phyloP scores from a whole-genome alignment of 768 basidiomycete genomes.

The Asterophora parasitica region DNA sequence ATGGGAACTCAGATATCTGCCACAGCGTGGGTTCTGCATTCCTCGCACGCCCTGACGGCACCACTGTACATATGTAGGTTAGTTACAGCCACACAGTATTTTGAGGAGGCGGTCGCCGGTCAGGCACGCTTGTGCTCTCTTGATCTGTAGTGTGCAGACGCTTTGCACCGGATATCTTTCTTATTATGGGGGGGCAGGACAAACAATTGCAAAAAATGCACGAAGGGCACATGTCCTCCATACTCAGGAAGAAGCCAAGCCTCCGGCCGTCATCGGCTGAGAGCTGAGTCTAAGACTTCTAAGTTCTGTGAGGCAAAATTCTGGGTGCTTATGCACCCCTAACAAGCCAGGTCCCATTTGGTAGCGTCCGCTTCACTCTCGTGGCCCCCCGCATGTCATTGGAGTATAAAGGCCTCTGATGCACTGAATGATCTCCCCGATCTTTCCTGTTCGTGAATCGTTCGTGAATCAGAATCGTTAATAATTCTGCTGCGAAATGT shows the following conservation, averaged over 20 bases:
- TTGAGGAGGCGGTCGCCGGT: no score
- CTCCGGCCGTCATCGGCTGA: neutral
- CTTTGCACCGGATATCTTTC: no score
- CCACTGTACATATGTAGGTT: no score
- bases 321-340: conserved; percentile 6
- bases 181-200: no score
- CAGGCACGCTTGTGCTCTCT: no score
- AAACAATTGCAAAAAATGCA: no score
- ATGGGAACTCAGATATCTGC: no score
- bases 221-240: neutral
- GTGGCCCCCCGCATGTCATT: conserved; percentile 34
- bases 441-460: neutral
- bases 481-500: conserved; percentile 6
- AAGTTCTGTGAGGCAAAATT: neutral
- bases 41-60: no score
- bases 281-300: neutral
- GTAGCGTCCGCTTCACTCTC: conserved; percentile 25
- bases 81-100: no score
- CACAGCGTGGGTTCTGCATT: no score
- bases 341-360: conserved; percentile 18
- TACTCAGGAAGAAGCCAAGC: neutral
- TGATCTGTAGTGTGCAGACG: no score
- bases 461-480: no score
- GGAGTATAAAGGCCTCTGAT: conserved; percentile 33
- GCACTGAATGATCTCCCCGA: conserved; percentile 21